Percentiles rank a stretch among this genome's conserved stretches.
phyloP scores from a whole-genome alignment of 2,329 filamentous ascomycete genomes.

The Calycina herbarum region DNA sequence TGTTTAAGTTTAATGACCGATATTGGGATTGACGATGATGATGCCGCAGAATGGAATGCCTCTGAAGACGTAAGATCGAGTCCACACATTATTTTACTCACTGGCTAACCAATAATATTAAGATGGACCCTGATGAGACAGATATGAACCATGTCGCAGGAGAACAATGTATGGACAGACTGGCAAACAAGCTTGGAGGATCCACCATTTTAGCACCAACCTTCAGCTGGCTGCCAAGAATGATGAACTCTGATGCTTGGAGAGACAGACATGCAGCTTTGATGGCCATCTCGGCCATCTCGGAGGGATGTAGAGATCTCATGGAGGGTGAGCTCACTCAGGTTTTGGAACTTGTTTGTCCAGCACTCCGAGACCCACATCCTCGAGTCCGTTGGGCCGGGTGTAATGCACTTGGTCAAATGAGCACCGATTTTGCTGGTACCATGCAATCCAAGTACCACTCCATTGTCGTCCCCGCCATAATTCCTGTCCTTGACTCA shows the following conservation, averaged over 20 bases:
- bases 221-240: conserved; percentile 94
- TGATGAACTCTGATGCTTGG: conserved; percentile 96
- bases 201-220: conserved; percentile 87
- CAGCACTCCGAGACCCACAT: conserved; percentile 84
- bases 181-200: conserved; percentile 97
- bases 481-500: conserved; percentile 88
- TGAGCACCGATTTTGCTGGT: conserved; percentile 98
- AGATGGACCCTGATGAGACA: conserved; percentile 93
- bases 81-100: background rate
- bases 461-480: conserved; percentile 79
- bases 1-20: conserved; percentile 98
- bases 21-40: conserved; percentile 89
- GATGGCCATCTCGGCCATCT: conserved; percentile 98
- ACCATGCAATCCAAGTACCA: conserved; percentile 98
- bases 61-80: conserved; percentile 75
- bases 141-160: conserved; percentile 97
- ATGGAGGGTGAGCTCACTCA: conserved; percentile 95
- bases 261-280: conserved; percentile 92
- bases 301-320: conserved; percentile 90
- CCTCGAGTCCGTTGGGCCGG: conserved; percentile 95
- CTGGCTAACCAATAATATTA: background rate
- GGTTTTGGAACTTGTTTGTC: conserved; percentile 91
- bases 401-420: conserved; percentile 97
- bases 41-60: conserved; percentile 89
- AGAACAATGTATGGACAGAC: conserved; percentile 96